Percentiles rank a stretch among this genome's conserved stretches.
Evolutionary conservation across 192 early-diverging fungal genomes (phyloP).

Genomic region (Podila horticola): DNA sequence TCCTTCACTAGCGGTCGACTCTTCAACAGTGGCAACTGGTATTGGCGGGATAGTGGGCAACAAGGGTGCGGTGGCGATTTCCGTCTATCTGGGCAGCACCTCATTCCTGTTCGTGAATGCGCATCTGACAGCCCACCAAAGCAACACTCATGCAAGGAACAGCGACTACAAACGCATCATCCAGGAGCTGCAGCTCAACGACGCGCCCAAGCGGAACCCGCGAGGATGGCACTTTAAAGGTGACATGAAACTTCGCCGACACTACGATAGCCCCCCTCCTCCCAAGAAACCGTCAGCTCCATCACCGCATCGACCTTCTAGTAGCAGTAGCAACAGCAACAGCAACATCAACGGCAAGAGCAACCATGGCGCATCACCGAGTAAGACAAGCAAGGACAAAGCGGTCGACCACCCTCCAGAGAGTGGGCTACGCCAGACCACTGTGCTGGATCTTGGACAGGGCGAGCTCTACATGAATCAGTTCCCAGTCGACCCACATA

Average conservation of each 20-base stretch:
- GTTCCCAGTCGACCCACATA: background rate
- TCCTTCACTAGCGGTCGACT: constrained; percentile 34
- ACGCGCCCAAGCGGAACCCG: constrained; percentile 33
- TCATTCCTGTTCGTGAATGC: constrained; percentile 62
- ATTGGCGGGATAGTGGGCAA: constrained; percentile 56
- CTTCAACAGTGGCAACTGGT: constrained; percentile 51
- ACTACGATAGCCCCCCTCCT: constrained; percentile 17
- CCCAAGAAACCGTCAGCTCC: background rate
- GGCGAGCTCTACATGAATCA: background rate
- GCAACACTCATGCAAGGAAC: constrained; percentile 44
- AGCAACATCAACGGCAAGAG: background rate
- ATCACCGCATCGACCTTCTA: background rate
- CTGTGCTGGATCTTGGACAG: background rate
- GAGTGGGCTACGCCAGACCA: background rate
- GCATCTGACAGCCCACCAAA: constrained; percentile 62
- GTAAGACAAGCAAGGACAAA: background rate
- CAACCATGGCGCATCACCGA: background rate
- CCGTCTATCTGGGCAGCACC: constrained; percentile 56
- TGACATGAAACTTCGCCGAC: constrained; percentile 47
- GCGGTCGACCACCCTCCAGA: background rate
- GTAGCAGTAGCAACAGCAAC: background rate
- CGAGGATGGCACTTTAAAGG: constrained; percentile 44
- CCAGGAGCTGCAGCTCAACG: constrained; percentile 57
- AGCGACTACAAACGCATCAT: constrained; percentile 57
- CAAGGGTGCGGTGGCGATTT: constrained; percentile 63